Base-by-base conservation (phyloP, 768 basidiomycete species). In the Terana coerulea region DNA sequence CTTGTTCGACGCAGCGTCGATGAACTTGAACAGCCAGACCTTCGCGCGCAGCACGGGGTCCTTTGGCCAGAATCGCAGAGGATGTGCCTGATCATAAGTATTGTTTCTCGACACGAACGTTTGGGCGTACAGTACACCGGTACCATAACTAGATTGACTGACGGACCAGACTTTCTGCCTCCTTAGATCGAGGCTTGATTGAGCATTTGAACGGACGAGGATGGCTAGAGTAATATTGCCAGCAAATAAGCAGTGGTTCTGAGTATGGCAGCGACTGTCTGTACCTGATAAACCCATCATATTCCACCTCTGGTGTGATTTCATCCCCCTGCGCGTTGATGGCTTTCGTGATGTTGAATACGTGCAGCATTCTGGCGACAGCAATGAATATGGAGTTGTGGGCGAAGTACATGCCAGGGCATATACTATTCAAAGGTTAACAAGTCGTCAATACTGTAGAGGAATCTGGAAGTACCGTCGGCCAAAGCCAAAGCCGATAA, bases 1-100 rank as follows among this genome's bases (percentile, higher is more conserved):
- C 53, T 75, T 77, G 56, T 68, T 75, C 1, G 71, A 69, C 29
- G 79, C 71, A 3, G 72, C 67, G 52, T 86, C 80, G 64, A 81
- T 75, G 69, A 86, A n/a, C n/a, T n/a, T n/a, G n/a, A n/a, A 83
- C 66, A 86, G 79, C 21, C 84, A 79, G 10, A 72, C 77, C 48
- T 75, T 70, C 31, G 86, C 84, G 35, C 82, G 77, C 8, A 60
- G 57, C 30, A 86, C 73, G 0, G 80, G 79, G 60, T 82, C 78
- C 7, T 66, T 61, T 2, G 84, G 84, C 11, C 81, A 71, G 29
- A 84, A n/a, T n/a, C n/a, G n/a, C n/a, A n/a, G n/a, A n/a, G n/a
- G n/a, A n/a, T n/a, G n/a, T n/a, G n/a, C n/a, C n/a, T n/a, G n/a
- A n/a, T n/a, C n/a, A n/a, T n/a, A n/a, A n/a, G n/a, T n/a, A n/a